These are phyloP conservation scores for Colletotrichum spinosum DNA, from an alignment of 2,329 filamentous ascomycete genomes.

Conservation along the genomic window DNA sequence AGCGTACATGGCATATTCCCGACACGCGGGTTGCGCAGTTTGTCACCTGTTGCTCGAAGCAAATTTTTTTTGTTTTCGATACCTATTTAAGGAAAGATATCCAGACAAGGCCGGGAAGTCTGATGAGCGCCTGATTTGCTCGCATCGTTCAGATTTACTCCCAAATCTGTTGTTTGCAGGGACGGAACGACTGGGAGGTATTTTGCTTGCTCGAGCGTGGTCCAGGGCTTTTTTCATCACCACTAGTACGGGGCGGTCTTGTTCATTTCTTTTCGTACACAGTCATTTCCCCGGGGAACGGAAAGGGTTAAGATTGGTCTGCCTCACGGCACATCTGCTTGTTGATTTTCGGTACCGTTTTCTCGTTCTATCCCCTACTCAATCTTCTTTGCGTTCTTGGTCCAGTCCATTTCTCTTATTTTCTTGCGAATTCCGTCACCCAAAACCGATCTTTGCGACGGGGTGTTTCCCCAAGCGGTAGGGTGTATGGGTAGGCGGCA, in stretches of 20 bases:
- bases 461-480: constrained; percentile 33
- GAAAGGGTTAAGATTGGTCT: constrained; percentile 47
- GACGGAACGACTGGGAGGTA: constrained; percentile 23
- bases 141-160: constrained; percentile 23
- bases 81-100: too few species aligned
- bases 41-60: constrained; percentile 2
- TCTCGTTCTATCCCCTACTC: neutral
- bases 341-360: constrained; percentile 14
- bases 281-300: constrained; percentile 36
- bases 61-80: constrained; percentile 2
- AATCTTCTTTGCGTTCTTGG: constrained; percentile 35
- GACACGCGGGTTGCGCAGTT: too few species aligned
- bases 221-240: constrained; percentile 8
- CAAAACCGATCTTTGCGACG: constrained; percentile 25
- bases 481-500: constrained; percentile 21
- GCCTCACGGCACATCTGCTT: constrained; percentile 50
- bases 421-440: constrained; percentile 13
- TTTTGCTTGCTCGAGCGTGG: constrained; percentile 30
- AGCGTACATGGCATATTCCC: too few species aligned
- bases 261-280: constrained; percentile 33
- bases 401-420: constrained; percentile 14
- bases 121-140: constrained; percentile 4
- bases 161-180: constrained; percentile 16
- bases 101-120: neutral
- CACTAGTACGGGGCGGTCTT: constrained; percentile 11